Evolutionary conservation across 2,329 filamentous ascomycete species (phyloP).

Genomic region (Paraphaeosphaeria minitans): DNA sequence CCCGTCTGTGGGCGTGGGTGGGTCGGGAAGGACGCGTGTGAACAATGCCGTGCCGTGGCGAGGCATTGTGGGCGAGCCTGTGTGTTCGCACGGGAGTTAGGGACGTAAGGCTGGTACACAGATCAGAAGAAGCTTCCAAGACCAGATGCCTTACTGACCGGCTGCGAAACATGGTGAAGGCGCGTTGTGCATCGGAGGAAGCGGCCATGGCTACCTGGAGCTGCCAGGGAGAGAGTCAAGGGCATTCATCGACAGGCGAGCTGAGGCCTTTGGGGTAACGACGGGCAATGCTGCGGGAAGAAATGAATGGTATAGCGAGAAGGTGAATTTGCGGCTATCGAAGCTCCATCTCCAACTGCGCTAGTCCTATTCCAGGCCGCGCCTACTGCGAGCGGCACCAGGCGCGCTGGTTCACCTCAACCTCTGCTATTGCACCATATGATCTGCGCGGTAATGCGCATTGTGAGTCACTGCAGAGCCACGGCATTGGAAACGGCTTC

Average conservation of each 20-base stretch:
- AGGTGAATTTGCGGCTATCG: not conserved
- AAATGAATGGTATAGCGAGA: conserved; percentile 5
- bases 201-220: conserved; percentile 39
- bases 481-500: not conserved
- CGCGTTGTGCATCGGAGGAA: conserved; percentile 23
- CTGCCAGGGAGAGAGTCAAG: conserved; percentile 36
- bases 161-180: conserved; percentile 15
- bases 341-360: not conserved
- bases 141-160: conserved; percentile 16
- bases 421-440: not conserved
- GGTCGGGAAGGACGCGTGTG: not conserved
- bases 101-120: not conserved
- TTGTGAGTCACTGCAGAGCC: not conserved
- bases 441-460: not conserved
- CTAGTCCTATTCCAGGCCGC: not conserved
- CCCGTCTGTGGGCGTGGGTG: not conserved
- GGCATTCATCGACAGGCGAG: conserved; percentile 45
- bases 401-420: not conserved
- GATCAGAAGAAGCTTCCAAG: conserved; percentile 1
- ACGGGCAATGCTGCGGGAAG: conserved; percentile 3
- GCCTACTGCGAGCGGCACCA: not conserved
- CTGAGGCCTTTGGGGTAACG: not conserved
- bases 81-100: not conserved
- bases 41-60: not conserved
- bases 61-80: not conserved